These are phyloP conservation scores for Acacia pycnantha DNA, from an alignment of 331 rosid genomes.

Conservation along the genomic window DNA sequence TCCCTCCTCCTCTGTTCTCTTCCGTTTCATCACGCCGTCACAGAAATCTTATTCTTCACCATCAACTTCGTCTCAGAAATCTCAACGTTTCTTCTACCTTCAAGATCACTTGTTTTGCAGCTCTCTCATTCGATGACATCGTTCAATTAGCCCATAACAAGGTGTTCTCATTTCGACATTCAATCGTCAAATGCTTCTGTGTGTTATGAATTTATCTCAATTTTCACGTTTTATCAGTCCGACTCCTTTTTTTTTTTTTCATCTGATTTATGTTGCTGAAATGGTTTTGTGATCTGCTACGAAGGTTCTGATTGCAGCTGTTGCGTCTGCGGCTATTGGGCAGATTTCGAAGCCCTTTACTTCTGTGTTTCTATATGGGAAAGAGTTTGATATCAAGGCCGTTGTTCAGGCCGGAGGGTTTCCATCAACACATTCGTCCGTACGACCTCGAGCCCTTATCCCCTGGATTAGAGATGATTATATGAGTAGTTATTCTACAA, in stretches of 20 bases:
- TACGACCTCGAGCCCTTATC: conserved; percentile 31
- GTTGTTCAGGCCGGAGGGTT: conserved; percentile 81
- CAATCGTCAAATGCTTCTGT: background rate
- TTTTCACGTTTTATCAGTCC: background rate
- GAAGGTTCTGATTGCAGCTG: conserved; percentile 84
- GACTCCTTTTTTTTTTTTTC: background rate
- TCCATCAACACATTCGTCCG: conserved; percentile 95
- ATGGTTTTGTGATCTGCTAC: background rate
- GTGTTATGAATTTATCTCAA: conserved; percentile 26
- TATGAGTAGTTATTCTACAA: background rate
- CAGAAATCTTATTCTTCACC: conserved; percentile 17
- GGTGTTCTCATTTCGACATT: conserved; percentile 41
- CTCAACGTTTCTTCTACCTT: conserved; percentile 35
- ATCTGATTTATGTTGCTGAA: background rate
- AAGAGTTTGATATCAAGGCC: conserved; percentile 66
- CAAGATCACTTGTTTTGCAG: conserved; percentile 33
- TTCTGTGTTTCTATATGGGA: conserved; percentile 66
- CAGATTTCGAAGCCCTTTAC: conserved; percentile 83
- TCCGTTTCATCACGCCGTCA: conserved; percentile 11
- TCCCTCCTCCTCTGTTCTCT: conserved; percentile 25
- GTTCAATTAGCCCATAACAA: conserved; percentile 61
- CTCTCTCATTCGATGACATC: conserved; percentile 43
- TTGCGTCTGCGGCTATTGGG: conserved; percentile 65
- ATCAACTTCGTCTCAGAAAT: conserved; percentile 21
- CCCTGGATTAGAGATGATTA: background rate